phyloP scores from a whole-genome alignment of 495 filamentous ascomycete genomes.

The Amniculicola lignicola region DNA sequence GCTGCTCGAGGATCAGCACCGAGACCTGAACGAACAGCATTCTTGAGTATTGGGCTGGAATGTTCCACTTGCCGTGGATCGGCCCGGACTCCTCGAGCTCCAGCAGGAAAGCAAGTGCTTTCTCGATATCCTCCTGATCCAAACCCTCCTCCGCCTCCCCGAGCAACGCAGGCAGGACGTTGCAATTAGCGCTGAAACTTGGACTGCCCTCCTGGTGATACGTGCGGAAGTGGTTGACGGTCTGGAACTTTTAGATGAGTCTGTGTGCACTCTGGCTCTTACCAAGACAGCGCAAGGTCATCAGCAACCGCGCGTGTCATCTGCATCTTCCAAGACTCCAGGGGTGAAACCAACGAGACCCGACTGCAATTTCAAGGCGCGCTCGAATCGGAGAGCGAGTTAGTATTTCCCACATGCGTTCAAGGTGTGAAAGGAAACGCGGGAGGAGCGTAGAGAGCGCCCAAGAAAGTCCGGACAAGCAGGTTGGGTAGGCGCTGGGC shows the following conservation, averaged over 20 bases:
- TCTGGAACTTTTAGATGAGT: background rate
- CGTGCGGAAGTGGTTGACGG: background rate
- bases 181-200: conserved; percentile 20
- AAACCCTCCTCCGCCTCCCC: background rate
- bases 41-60: background rate
- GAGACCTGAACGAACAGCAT: background rate
- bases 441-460: background rate
- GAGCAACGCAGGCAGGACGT: conserved; percentile 3
- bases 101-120: background rate
- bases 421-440: background rate
- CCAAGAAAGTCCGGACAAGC: conserved; percentile 16
- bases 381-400: background rate
- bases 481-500: conserved; percentile 17
- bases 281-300: background rate
- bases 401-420: background rate
- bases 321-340: conserved; percentile 1
- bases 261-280: too few species aligned
- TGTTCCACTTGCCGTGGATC: conserved; percentile 1
- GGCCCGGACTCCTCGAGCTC: background rate
- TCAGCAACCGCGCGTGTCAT: background rate
- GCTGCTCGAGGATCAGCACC: background rate
- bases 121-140: background rate
- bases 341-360: conserved; percentile 1
- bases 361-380: background rate
- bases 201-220: conserved; percentile 5